Conservation (phyloP, 495 filamentous ascomycete genomes). For the Hypoxylon cercidicola region DNA sequence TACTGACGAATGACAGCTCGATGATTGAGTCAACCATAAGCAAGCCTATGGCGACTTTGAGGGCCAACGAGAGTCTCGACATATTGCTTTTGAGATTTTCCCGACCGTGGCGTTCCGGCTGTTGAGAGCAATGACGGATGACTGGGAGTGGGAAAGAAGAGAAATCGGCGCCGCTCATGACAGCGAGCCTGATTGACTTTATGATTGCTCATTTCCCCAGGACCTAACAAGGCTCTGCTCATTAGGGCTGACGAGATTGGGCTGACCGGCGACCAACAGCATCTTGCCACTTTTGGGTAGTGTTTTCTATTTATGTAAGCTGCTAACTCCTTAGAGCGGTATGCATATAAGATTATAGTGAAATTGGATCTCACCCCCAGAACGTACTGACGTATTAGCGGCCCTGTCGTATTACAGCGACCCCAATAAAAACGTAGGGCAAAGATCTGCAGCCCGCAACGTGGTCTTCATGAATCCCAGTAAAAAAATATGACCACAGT, state of each 20-base stretch:
- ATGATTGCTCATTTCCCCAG: slow-evolving; percentile 16
- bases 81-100: slow-evolving; percentile 17
- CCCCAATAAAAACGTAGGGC: slow-evolving; percentile 3
- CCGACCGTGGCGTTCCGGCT: background rate
- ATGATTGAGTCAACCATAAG: slow-evolving; percentile 57
- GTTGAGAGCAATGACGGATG: slow-evolving; percentile 8
- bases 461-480: slow-evolving; percentile 10
- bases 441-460: slow-evolving; percentile 9
- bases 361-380: slow-evolving; percentile 27
- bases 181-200: slow-evolving; percentile 25
- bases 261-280: slow-evolving; percentile 3
- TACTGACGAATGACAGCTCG: slow-evolving; percentile 57
- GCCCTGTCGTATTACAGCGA: slow-evolving; percentile 18
- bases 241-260: slow-evolving; percentile 32
- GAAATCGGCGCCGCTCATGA: background rate
- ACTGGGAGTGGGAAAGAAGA: background rate
- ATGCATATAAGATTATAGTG: slow-evolving; percentile 21
- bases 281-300: slow-evolving; percentile 9
- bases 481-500: background rate
- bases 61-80: slow-evolving; percentile 29
- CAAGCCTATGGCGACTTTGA: slow-evolving; percentile 47
- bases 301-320: slow-evolving; percentile 31
- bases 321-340: slow-evolving; percentile 11
- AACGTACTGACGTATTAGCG: slow-evolving; percentile 12
- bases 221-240: slow-evolving; percentile 15